These are phyloP conservation scores for Lippia alba DNA, from an alignment of 305 asterid genomes.

Conservation along the genomic window DNA sequence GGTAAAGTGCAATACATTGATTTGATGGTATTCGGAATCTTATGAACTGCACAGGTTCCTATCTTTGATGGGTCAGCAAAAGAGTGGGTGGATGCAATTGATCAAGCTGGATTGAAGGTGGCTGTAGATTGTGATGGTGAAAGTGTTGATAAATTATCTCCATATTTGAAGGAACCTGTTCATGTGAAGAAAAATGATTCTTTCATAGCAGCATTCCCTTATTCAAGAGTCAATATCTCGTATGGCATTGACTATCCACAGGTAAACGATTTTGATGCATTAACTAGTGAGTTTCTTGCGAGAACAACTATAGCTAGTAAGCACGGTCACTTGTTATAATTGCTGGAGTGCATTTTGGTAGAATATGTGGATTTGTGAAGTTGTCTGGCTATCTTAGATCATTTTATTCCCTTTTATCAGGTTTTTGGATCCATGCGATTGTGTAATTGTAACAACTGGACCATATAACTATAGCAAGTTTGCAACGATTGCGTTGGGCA, in stretches of 20 bases:
- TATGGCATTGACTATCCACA: slow-evolving; percentile 89
- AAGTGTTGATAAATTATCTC: slow-evolving; percentile 69
- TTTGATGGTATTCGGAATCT: slow-evolving; percentile 11
- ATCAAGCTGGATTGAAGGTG: slow-evolving; percentile 71
- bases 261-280: slow-evolving; percentile 43
- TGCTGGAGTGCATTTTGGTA: slow-evolving; percentile 21
- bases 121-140: slow-evolving; percentile 65
- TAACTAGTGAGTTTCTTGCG: slow-evolving; percentile 11
- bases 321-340: slow-evolving; percentile 17
- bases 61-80: slow-evolving; percentile 94
- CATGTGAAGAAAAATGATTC: slow-evolving; percentile 70
- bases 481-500: neutral
- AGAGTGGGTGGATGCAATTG: slow-evolving; percentile 87
- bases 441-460: too few relatives aligned
- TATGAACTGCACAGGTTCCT: slow-evolving; percentile 69
- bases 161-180: slow-evolving; percentile 70
- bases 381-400: neutral
- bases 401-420: neutral
- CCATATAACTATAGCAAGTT: too few relatives aligned
- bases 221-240: slow-evolving; percentile 57
- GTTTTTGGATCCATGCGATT: neutral
- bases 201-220: slow-evolving; percentile 82
- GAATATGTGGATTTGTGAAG: slow-evolving; percentile 17
- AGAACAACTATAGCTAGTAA: slow-evolving; percentile 7
- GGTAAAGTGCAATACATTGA: slow-evolving; percentile 16